Conservation (phyloP, 768 basidiomycete species). For the Tricholoma flavovirens region DNA sequence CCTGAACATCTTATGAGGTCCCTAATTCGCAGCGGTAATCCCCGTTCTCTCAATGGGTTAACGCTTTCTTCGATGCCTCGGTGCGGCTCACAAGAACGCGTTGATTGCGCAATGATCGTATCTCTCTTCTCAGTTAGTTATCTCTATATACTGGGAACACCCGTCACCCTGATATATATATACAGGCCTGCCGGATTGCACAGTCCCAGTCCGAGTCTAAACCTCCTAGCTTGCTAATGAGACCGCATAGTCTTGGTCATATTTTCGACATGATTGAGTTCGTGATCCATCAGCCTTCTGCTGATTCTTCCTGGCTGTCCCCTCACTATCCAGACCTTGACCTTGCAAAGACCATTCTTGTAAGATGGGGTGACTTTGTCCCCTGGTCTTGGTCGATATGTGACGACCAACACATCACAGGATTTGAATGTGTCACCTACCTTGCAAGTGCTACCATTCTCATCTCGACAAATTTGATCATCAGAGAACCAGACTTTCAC, state of each 20-base stretch:
- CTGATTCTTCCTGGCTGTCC: constrained; percentile 12
- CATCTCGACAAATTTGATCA: background rate
- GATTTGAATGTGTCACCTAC: constrained; percentile 42
- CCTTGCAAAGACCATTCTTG: constrained; percentile 41
- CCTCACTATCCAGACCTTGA: constrained; percentile 28
- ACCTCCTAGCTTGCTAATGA: constrained; percentile 22
- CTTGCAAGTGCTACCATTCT: constrained; percentile 34
- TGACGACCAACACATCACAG: constrained; percentile 45
- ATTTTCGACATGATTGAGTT: constrained; percentile 41
- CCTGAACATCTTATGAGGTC: constrained; percentile 15
- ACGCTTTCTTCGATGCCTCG: background rate
- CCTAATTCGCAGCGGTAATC: constrained; percentile 15
- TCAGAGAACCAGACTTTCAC: constrained; percentile 36
- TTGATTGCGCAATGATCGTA: constrained; percentile 35
- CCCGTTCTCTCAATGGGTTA: constrained; percentile 10
- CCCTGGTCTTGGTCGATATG: constrained; percentile 66
- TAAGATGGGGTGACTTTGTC: constrained; percentile 52
- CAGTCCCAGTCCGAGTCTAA: background rate
- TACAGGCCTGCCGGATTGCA: constrained; percentile 19
- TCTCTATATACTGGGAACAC: background rate
- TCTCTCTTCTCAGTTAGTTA: constrained; percentile 35
- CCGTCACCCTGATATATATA: background rate
- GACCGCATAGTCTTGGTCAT: constrained; percentile 41
- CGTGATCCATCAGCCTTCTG: constrained; percentile 27
- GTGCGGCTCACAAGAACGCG: constrained; percentile 23